Percentiles rank a stretch among this genome's conserved stretches.
Conservation (phyloP, 805 yeast species). For the Wickerhamiella azymoides region DNA sequence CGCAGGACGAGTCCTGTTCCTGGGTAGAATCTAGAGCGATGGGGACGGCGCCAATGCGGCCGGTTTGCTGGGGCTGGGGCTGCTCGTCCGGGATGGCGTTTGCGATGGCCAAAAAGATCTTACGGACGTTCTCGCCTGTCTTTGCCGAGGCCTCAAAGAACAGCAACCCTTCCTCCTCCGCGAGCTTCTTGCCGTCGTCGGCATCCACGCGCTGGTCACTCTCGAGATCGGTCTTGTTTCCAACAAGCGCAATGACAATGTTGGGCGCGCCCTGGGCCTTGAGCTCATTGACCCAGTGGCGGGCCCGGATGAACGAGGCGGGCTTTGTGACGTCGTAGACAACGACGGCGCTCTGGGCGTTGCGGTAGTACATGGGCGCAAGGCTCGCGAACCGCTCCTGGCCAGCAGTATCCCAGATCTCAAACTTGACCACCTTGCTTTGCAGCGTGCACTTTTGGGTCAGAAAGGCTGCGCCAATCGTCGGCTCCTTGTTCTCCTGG, state of each 20-base stretch:
- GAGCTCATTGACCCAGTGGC: conserved; percentile 95
- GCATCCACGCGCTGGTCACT: conserved; percentile 54
- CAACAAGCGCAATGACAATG: conserved; percentile 85
- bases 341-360: conserved; percentile 92
- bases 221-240: conserved; percentile 70
- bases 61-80: conserved; percentile 18
- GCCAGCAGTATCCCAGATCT: conserved; percentile 78
- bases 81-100: conserved; percentile 57
- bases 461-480: conserved; percentile 94
- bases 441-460: conserved; percentile 88
- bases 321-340: conserved; percentile 94
- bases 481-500: conserved; percentile 94
- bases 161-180: conserved; percentile 79
- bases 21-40: conserved; percentile 1
- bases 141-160: conserved; percentile 94
- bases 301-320: conserved; percentile 85
- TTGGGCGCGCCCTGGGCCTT: conserved; percentile 91
- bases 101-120: conserved; percentile 83
- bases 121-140: conserved; percentile 75
- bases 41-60: conserved; percentile 16
- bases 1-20: conserved; percentile 1
- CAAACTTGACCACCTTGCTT: conserved; percentile 61
- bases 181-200: conserved; percentile 76
- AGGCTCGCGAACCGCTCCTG: conserved; percentile 92
- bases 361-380: conserved; percentile 95